Evolutionary conservation across 1,284 basidiomycete genomes (phyloP).

Genomic region (Moniliophthora roreri): DNA sequence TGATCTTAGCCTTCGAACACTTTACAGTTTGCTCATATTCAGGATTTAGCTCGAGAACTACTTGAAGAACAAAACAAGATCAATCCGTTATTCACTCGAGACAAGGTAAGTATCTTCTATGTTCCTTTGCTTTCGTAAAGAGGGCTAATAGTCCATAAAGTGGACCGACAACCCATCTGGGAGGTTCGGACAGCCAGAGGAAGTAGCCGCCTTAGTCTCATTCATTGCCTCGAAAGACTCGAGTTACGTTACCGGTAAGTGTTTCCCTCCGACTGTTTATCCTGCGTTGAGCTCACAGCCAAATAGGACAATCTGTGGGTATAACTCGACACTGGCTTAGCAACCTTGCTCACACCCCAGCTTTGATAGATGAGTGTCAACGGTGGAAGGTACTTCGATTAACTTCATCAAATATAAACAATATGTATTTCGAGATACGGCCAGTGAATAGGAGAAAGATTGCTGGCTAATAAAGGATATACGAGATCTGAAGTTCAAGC

Average conservation of each 20-base stretch:
- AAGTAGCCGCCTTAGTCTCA: conserved; percentile 7
- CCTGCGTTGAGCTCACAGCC: not conserved
- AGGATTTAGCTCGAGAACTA: not conserved
- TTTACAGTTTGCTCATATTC: not conserved
- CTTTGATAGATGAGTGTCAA: conserved; percentile 7
- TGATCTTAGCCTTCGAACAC: not conserved
- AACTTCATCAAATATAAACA: not conserved
- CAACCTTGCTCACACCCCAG: not conserved
- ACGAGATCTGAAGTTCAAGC: no score
- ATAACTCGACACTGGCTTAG: not conserved
- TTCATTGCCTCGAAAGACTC: conserved; percentile 10
- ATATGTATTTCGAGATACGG: not conserved
- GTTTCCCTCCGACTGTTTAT: not conserved
- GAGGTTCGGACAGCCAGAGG: conserved; percentile 1
- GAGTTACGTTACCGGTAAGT: conserved; percentile 5
- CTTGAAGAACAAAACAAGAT: not conserved
- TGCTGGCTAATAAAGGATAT: no score
- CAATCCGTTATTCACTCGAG: not conserved
- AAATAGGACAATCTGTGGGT: conserved; percentile 4
- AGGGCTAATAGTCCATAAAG: not conserved
- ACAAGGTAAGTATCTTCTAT: not conserved
- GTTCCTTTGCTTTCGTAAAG: not conserved
- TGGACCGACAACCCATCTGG: not conserved
- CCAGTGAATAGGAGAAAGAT: no score
- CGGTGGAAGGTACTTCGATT: conserved; percentile 6